Conservation (phyloP, 2,329 filamentous ascomycete genomes). For the Aureobasidium leucospermi region DNA sequence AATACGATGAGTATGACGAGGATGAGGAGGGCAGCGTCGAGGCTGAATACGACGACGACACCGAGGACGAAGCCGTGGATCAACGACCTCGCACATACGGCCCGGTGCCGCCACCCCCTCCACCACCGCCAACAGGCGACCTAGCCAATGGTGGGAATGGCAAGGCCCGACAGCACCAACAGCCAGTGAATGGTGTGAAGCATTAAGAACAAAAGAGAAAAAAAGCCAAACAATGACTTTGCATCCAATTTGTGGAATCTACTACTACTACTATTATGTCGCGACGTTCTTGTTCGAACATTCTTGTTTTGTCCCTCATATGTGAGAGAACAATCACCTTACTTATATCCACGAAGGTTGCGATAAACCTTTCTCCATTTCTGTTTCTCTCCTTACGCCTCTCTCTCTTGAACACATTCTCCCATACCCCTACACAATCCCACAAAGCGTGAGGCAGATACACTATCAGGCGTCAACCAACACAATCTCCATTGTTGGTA, state of each 20-base stretch:
- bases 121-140: conserved; percentile 27
- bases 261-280: conserved; percentile 8
- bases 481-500: conserved; percentile 18
- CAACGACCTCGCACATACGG: conserved; percentile 31
- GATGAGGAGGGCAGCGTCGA: conserved; percentile 57
- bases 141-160: background rate
- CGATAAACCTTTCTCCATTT: background rate
- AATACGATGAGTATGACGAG: conserved; percentile 51
- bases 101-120: conserved; percentile 44
- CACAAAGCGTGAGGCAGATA: conserved; percentile 24
- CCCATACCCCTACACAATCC: conserved; percentile 4
- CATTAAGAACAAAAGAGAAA: conserved; percentile 20
- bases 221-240: background rate
- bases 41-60: conserved; percentile 60
- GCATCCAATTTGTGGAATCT: background rate
- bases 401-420: background rate
- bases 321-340: background rate
- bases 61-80: conserved; percentile 43
- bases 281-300: conserved; percentile 10
- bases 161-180: conserved; percentile 11
- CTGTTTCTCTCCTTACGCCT: background rate
- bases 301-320: background rate
- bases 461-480: conserved; percentile 26
- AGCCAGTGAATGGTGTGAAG: conserved; percentile 25
- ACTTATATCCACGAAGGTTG: background rate